These are phyloP conservation scores for Haplosporangium gracile DNA, from an alignment of 192 early-diverging fungal species.

Conservation along the genomic window DNA sequence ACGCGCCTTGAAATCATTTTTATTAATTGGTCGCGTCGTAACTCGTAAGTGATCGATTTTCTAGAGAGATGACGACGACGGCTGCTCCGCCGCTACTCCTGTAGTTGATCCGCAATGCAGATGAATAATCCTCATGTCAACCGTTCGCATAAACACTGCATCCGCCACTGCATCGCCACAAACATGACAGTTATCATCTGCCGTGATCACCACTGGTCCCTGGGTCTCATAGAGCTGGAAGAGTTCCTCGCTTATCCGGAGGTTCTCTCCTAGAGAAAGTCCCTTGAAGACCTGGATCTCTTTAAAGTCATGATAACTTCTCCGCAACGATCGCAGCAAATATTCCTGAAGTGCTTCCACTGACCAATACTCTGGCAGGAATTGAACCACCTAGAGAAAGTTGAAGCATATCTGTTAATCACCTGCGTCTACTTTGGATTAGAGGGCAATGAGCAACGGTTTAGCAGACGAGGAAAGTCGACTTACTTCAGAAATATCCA, in stretches of 20 bases:
- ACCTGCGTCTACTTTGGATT: too few species aligned
- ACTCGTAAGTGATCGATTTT: neutral
- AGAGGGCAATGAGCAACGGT: too few species aligned
- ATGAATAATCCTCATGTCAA: constrained; percentile 55
- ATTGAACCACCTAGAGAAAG: constrained; percentile 56
- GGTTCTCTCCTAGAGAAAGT: constrained; percentile 64
- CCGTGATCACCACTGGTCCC: constrained; percentile 57
- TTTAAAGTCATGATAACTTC: constrained; percentile 59
- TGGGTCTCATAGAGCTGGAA: constrained; percentile 54
- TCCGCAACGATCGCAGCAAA: constrained; percentile 60
- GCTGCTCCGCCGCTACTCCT: neutral
- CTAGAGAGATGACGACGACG: neutral
- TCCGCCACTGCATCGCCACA: constrained; percentile 58
- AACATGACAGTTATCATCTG: constrained; percentile 54
- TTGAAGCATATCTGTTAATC: neutral
- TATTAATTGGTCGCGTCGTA: neutral
- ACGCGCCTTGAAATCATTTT: neutral
- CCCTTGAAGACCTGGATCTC: constrained; percentile 64
- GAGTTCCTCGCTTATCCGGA: constrained; percentile 58
- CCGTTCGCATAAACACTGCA: constrained; percentile 54
- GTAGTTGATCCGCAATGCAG: constrained; percentile 51
- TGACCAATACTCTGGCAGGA: constrained; percentile 66
- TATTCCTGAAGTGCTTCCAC: constrained; percentile 64
- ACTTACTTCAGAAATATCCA: constrained; percentile 65
- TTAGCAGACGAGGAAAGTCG: too few species aligned